Evolutionary conservation across 176 grass and related monocot genomes (phyloP), one percentile per base, ranked within the genome.

Genomic region (Urochloa ruziziensis): DNA sequence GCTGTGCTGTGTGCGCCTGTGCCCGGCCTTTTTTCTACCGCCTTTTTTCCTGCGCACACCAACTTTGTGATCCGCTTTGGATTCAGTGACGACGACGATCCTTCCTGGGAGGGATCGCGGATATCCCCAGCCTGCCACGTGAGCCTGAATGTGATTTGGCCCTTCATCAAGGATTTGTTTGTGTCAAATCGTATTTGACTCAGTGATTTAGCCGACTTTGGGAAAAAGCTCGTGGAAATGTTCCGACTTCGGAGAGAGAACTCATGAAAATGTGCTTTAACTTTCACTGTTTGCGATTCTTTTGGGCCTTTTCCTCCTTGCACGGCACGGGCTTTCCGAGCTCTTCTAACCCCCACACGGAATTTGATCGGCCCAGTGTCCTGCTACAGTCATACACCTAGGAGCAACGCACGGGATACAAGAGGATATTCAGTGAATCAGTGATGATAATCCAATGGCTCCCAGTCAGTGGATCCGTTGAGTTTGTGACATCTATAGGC

Each of bases 1-100:
- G 67, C 44, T 44, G 18, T 67, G 23, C 49, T 74, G 66, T 79
- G 46, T 47, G 10, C 18, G 27, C 58, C n/a, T 33, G n/a, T 79
- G 29, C 67, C 28, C 13, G 9, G 2, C 39, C 33, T 46, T 12
- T 46, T 46, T 15, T 39, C 58, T 68, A 11, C 73, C 17, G 35
- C 36, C 7, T 62, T 78, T 77, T 61, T 79, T 76, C n/a, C 27
- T 72, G 66, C 8, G 66, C 46, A 21, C 42, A n/a, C 57, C 40
- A 84, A 79, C 63, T 65, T 12, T 57, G 87, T 79, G 81, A 83
- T 84, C 81, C n/a, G 33, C 75, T 12, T 77, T 71, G 83, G 83
- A 71, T 70, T 89, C 77, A 60, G 71, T 52, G 78, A 61, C 36
- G 24, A 18, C n/a, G 17, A 4, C 30, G 57, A 80, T 69, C 63